Evolutionary conservation across 2,329 filamentous ascomycete species (phyloP), one percentile per base, ranked within the genome.

Genomic region (Cladobotryum mycophilum): DNA sequence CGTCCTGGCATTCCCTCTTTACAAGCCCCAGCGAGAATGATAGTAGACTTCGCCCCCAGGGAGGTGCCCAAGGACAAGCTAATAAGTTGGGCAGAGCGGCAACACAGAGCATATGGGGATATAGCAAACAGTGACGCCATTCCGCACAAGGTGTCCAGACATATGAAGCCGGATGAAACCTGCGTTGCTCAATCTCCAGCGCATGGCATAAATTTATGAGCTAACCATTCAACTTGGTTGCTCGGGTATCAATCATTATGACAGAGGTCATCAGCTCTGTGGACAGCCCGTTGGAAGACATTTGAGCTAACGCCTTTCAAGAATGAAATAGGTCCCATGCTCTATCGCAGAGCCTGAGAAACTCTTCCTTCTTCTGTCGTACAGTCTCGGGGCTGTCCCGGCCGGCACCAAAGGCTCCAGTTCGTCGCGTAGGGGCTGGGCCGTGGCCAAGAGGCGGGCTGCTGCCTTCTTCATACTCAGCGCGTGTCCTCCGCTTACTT

Each of bases 291-390:
- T 30, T 30, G 25, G 25, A 30, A 30, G 25, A 30, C 17, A n/a
- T 34, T 3, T 20, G 38, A 41, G 30, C 15, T 20, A n/a, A 14
- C 22, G 14, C 20, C 14, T 33, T 49, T 81, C 72, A 96, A 55
- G 90, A 96, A 74, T 97, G 93, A 70, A 97, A 96, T 25, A 99
- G 71, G 72, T 99, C 93, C 93, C 93, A 99, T 8, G 93, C 93
- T 62, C 89, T 79, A 59, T 89, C 84, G 66, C 92, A 96, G 45
- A 97, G 73, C 50, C 80, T 76, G 56, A 99, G 74, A 64, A 99
- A 99, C 67, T 96, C 89, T 41, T 96, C 90, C 65, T 90, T 90
- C 81, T 97, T 97, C 63, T 81, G 85, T 60, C 82, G 79, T 66
- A 89, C 85, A 5, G 84, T 89, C 60, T 93, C 90, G 7, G 88